Base-by-base conservation (phyloP, 106 monocot genomes). In the Platanthera guangdongensis region DNA sequence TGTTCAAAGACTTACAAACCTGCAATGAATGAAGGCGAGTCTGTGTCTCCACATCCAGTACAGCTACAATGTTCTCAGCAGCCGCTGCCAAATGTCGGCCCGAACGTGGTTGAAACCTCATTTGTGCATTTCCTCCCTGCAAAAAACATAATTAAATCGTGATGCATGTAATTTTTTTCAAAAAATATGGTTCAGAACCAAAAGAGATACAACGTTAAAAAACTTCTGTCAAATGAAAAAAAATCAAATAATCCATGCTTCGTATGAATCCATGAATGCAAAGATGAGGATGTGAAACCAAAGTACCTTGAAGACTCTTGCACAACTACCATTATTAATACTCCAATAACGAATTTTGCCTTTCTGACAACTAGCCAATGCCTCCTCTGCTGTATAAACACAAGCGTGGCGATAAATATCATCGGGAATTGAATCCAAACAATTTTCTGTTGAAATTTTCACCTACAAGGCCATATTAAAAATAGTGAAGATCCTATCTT, bases 401-500 rank as follows among this genome's bases (percentile, higher is more conserved):
- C 99, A 99, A 74, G 99, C 99, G 73, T 94, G 60, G 10, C 82
- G 85, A 70, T 99, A 99, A 15, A 99, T 84, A 25, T 99, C 92
- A 10, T 99, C 99, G 28, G 99, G 92, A 67, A 99, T 94, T 22
- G 89, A 83, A 50, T 92, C 80, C 65, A 90, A 79, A 82, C 92
- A 99, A 74, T 83, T 83, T 30, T 92, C 85, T 63, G 77, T 78
- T 71, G 89, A 84, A 75, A 94, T 87, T 80, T 75, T 81, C 14
- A 94, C 94, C 99, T 94, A 71, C 9, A 84, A 77, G 9, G 68
- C 14, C 14, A 73, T 49, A 78, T 57, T 25, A 52, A 53, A 65
- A 13, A 63, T 71, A 99, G 78, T 82, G 99, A 94, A 77, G 99
- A 99, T 49, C 99, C 99, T 59, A 99, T 94, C 74, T 99, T 99